Evolutionary conservation across 345 rosid species (phyloP).

Genomic region (Alliaria petiolata): DNA sequence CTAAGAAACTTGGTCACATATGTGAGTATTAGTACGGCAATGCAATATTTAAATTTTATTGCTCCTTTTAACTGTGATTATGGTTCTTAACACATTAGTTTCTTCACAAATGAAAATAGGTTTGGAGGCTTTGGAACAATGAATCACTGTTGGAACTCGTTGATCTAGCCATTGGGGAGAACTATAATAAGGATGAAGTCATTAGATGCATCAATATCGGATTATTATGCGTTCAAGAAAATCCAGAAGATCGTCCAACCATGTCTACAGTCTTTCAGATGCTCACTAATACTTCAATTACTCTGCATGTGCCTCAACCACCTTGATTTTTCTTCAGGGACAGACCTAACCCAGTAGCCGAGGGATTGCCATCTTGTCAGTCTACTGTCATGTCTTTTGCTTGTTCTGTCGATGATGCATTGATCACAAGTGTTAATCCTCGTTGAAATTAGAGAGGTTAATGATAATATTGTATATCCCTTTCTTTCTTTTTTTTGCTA

Average conservation of each 20-base stretch:
- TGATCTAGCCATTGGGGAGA: background rate
- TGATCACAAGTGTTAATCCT: no score
- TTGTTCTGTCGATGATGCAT: no score
- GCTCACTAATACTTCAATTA: conserved; percentile 4
- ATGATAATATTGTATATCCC: no score
- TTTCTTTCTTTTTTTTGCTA: no score
- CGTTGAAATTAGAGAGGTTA: no score
- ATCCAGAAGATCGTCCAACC: background rate
- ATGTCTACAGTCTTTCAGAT: background rate
- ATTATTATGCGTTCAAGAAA: conserved; percentile 20
- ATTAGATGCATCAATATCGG: conserved; percentile 25
- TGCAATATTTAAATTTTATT: no score
- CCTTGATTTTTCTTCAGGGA: background rate
- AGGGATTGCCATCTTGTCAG: no score
- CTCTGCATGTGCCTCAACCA: background rate
- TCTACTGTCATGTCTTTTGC: no score
- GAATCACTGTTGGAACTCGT: background rate
- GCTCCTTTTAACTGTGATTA: background rate
- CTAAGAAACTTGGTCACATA: conserved; percentile 19
- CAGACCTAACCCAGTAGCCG: no score
- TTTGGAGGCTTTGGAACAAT: conserved; percentile 19
- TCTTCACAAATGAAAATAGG: no score
- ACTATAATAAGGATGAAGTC: background rate
- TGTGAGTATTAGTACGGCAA: conserved; percentile 14
- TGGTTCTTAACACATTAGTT: no score